Conservation (phyloP, 192 early-diverging fungal species). For the Backusella sp. region DNA sequence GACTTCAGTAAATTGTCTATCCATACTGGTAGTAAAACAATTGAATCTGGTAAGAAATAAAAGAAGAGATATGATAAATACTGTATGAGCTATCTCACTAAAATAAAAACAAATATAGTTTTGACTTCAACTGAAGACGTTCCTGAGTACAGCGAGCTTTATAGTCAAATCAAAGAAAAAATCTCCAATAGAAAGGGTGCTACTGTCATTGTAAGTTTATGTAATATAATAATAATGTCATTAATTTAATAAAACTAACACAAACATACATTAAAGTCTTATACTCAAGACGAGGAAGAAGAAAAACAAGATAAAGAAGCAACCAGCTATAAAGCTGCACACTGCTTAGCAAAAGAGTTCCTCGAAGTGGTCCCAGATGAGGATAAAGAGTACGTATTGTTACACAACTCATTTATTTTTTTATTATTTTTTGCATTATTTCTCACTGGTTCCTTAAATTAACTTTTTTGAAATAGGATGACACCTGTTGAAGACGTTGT, state of each 20-base stretch:
- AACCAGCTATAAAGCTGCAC: not conserved
- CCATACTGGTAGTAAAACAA: not conserved
- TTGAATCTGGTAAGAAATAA: not conserved
- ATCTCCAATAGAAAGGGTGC: not conserved
- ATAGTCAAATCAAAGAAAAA: slow-evolving; percentile 7
- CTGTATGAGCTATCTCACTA: not conserved
- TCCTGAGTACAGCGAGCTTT: slow-evolving; percentile 3
- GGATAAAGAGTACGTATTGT: not conserved
- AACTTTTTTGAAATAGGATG: not conserved
- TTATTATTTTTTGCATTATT: slow-evolving; percentile 1
- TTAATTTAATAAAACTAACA: not conserved
- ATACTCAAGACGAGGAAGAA: not conserved
- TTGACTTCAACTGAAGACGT: not conserved
- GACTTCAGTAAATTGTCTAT: not conserved
- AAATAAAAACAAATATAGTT: not conserved
- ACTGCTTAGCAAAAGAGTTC: not conserved
- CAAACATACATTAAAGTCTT: not conserved
- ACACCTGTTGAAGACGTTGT: not conserved
- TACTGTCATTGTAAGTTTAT: slow-evolving; percentile 10
- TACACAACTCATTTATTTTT: slow-evolving; percentile 7
- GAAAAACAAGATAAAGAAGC: not conserved
- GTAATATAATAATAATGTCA: not conserved
- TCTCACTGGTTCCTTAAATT: not conserved
- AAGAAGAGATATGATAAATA: not conserved
- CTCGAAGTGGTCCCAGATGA: slow-evolving; percentile 10